Conservation (phyloP, 2,329 filamentous ascomycete species). For the Graphiopsis chlorocephala region DNA sequence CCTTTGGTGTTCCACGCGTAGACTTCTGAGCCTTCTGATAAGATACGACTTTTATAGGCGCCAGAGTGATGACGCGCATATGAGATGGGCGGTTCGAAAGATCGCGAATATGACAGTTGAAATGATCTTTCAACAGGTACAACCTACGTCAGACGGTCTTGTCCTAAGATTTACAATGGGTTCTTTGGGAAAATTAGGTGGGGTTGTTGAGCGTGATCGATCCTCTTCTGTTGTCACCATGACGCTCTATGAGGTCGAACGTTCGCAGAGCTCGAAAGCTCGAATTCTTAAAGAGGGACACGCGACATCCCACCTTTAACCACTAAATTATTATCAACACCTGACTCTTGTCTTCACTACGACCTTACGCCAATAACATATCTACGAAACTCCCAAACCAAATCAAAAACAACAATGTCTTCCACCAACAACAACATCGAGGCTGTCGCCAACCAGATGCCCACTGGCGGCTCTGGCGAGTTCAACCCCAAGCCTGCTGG, state of each 20-base stretch:
- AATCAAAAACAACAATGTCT: neutral
- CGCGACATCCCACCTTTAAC: conserved; percentile 2
- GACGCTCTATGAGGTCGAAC: conserved; percentile 9
- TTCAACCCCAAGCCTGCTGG: conserved; percentile 13
- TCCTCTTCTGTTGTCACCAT: conserved; percentile 12
- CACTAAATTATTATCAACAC: neutral
- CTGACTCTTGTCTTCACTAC: neutral
- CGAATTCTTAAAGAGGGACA: conserved; percentile 6
- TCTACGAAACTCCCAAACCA: neutral
- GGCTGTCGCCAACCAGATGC: conserved; percentile 17
- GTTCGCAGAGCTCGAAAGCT: neutral
- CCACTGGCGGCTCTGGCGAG: conserved; percentile 13
- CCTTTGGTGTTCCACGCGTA: too few species aligned
- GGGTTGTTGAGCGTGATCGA: conserved; percentile 13
- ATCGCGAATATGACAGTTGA: neutral
- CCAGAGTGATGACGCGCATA: conserved; percentile 3
- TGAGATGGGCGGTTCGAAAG: neutral
- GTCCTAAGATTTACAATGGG: conserved; percentile 4
- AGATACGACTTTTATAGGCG: neutral
- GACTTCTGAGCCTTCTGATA: neutral
- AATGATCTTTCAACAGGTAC: neutral
- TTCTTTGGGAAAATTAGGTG: conserved; percentile 1
- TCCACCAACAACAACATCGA: conserved; percentile 14
- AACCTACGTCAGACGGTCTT: neutral
- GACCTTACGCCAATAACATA: neutral